Evolutionary conservation across 2,329 filamentous ascomycete genomes (phyloP).

Genomic region (Plenodomus biglobosus): DNA sequence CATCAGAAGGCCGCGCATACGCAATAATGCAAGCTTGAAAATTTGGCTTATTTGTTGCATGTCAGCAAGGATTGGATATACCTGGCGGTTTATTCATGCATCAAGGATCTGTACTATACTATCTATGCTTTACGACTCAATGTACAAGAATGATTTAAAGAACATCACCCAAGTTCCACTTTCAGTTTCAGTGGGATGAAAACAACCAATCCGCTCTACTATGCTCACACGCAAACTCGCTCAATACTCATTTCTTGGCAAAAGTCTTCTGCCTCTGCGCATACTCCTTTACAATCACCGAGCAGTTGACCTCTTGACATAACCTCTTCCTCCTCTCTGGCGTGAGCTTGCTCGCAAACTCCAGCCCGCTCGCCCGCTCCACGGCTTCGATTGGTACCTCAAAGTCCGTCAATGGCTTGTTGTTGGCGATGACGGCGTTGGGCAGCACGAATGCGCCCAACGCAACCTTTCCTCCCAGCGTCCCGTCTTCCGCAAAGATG

Average conservation of each 20-base stretch:
- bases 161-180: conserved; percentile 5
- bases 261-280: conserved; percentile 58
- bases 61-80: neutral
- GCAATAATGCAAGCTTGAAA: too few species aligned
- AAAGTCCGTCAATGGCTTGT: conserved; percentile 85
- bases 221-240: conserved; percentile 8
- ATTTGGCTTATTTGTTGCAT: too few species aligned
- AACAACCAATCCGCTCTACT: conserved; percentile 4
- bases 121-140: neutral
- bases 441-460: conserved; percentile 93
- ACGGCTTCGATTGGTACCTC: conserved; percentile 93
- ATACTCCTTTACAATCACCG: conserved; percentile 81
- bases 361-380: conserved; percentile 86
- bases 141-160: conserved; percentile 22
- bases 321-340: conserved; percentile 71
- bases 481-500: conserved; percentile 88
- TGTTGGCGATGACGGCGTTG: conserved; percentile 84
- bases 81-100: neutral
- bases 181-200: neutral
- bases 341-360: conserved; percentile 83
- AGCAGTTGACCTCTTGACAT: conserved; percentile 84
- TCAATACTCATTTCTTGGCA: conserved; percentile 27
- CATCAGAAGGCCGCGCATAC: neutral
- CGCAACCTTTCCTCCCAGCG: conserved; percentile 66
- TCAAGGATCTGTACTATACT: neutral